Conservation (phyloP, 306 rosid species). For the Astragalus membranaceus region DNA sequence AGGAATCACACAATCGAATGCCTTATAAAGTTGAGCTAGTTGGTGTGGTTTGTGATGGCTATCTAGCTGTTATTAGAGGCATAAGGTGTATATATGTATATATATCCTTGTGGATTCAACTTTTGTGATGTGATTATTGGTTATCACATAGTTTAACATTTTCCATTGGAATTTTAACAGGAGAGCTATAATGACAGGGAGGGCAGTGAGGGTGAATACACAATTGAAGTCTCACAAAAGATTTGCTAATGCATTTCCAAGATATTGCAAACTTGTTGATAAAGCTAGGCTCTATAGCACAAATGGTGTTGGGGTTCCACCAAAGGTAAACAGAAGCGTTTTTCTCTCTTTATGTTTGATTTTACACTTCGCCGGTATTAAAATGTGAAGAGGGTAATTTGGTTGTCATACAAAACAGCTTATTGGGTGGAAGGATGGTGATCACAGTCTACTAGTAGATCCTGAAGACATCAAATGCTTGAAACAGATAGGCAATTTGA, state of each 20-base stretch:
- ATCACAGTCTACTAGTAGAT: conserved; percentile 47
- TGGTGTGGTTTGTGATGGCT: conserved; percentile 93
- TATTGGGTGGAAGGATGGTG: conserved; percentile 65
- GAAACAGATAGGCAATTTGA: conserved; percentile 38
- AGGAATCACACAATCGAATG: conserved; percentile 18
- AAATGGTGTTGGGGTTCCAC: conserved; percentile 47
- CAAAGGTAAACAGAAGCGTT: conserved; percentile 43
- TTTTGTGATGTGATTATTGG: background rate
- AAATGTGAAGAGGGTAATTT: background rate
- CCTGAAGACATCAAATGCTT: conserved; percentile 46
- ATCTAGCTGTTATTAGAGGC: conserved; percentile 87
- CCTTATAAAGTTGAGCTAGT: conserved; percentile 89
- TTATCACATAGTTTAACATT: background rate
- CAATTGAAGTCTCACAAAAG: conserved; percentile 88
- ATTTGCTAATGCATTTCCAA: conserved; percentile 69
- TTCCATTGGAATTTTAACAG: conserved; percentile 30
- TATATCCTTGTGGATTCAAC: background rate
- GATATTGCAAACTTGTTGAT: conserved; percentile 76
- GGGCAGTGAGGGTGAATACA: conserved; percentile 89
- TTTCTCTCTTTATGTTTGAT: background rate
- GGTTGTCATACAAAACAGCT: conserved; percentile 42
- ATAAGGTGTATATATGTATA: conserved; percentile 47
- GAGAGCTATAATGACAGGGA: conserved; percentile 70
- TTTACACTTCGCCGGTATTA: background rate
- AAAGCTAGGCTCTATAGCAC: conserved; percentile 66